Conservation (phyloP, 2,329 filamentous ascomycete species). For the Polytolypa hystricis region DNA sequence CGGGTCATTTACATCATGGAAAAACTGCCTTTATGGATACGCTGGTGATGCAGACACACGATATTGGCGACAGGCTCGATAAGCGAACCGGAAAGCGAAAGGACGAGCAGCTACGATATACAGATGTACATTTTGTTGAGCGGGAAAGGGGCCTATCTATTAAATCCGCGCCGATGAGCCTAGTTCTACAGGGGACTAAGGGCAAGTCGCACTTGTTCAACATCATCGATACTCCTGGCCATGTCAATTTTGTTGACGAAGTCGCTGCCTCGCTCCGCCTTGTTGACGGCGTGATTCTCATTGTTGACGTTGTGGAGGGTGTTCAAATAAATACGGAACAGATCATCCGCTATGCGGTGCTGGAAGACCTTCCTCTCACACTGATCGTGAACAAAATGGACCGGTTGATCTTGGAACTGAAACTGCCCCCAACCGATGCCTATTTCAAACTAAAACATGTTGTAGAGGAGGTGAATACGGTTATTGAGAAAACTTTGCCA, state of each 20-base stretch:
- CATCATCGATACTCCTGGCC: conserved; percentile 88
- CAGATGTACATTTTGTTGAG: conserved; percentile 81
- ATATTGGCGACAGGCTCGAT: conserved; percentile 67
- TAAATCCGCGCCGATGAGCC: conserved; percentile 87
- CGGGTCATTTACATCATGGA: conserved; percentile 89
- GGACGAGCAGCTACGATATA: conserved; percentile 89
- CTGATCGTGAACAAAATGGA: conserved; percentile 97
- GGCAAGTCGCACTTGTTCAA: conserved; percentile 94
- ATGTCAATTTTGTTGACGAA: conserved; percentile 98
- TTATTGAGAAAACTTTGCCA: conserved; percentile 80
- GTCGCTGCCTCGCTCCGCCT: conserved; percentile 79
- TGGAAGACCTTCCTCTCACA: conserved; percentile 80
- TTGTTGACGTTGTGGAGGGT: conserved; percentile 96
- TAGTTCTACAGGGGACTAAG: conserved; percentile 76
- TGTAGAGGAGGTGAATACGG: conserved; percentile 94
- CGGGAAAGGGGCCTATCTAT: conserved; percentile 82
- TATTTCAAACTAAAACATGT: conserved; percentile 99
- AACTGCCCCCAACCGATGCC: conserved; percentile 84
- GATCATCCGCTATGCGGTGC: conserved; percentile 88
- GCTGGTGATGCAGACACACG: conserved; percentile 90
- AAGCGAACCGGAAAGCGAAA: conserved; percentile 68
- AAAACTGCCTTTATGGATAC: conserved; percentile 99
- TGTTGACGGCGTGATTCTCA: conserved; percentile 81
- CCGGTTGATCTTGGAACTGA: conserved; percentile 82
- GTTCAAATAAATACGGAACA: conserved; percentile 97